Percentiles rank a stretch among this genome's conserved stretches.
These are phyloP conservation scores for Sporothrix inflata DNA, from an alignment of 2,329 filamentous ascomycete species.

Conservation along the genomic window DNA sequence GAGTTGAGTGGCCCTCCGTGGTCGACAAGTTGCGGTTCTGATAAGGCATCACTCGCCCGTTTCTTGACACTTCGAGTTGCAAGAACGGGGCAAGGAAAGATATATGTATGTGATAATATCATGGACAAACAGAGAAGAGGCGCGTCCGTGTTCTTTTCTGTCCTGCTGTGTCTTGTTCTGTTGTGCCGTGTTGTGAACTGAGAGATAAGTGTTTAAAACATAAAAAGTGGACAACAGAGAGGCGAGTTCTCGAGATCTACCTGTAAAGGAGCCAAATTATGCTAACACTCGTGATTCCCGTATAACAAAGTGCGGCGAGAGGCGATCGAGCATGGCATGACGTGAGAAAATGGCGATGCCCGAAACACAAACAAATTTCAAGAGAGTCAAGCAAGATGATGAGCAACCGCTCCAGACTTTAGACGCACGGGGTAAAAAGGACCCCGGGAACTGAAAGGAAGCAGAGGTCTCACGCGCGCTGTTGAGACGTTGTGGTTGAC, in stretches of 20 bases:
- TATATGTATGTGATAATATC: constrained; percentile 14
- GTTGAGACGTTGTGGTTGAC: not conserved
- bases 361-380: constrained; percentile 8
- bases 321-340: constrained; percentile 3
- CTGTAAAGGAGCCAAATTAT: not conserved
- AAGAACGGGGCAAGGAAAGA: not conserved
- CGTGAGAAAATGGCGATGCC: constrained; percentile 12
- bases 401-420: not conserved
- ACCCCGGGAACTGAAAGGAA: not conserved
- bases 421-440: not conserved
- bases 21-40: constrained; percentile 9
- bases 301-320: not conserved
- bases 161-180: not conserved
- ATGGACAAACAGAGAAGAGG: not conserved
- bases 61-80: not conserved
- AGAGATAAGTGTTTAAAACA: constrained; percentile 11
- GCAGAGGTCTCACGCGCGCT: not conserved
- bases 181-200: not conserved
- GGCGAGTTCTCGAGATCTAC: not conserved
- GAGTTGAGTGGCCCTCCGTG: not conserved
- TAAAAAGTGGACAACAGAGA: constrained; percentile 1
- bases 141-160: not conserved
- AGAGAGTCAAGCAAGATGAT: constrained; percentile 21
- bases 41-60: constrained; percentile 1
- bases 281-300: not conserved